These are phyloP conservation scores for Plicaturopsis crispa DNA, from an alignment of 768 basidiomycete species.

Conservation along the genomic window DNA sequence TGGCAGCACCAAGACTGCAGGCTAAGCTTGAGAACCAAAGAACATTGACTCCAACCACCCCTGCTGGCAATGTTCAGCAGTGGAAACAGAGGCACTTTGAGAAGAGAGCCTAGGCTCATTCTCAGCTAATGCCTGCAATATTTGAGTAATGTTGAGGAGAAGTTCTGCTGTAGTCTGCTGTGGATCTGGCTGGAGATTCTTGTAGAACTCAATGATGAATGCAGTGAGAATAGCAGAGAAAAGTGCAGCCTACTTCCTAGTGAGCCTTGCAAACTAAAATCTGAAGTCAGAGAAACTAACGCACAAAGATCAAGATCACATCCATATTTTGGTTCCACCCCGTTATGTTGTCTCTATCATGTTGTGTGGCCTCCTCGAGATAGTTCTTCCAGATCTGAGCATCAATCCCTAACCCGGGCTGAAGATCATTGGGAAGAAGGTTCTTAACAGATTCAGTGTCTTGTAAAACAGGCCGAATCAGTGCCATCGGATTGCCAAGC, in stretches of 20 bases:
- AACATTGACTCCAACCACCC: slow-evolving; percentile 9
- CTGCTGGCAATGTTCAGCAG: neutral
- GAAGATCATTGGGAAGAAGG: too few species aligned
- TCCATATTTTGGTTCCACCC: slow-evolving; percentile 4
- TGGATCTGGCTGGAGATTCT: slow-evolving; percentile 5
- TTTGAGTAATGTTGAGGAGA: slow-evolving; percentile 1
- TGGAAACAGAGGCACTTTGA: neutral
- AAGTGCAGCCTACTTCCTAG: slow-evolving; percentile 5
- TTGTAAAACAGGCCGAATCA: too few species aligned
- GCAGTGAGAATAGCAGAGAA: slow-evolving; percentile 9
- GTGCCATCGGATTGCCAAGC: neutral
- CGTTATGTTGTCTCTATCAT: slow-evolving; percentile 2
- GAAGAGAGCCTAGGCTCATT: neutral
- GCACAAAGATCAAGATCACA: slow-evolving; percentile 3
- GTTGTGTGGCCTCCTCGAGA: slow-evolving; percentile 4
- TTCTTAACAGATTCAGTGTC: too few species aligned
- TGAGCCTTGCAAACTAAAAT: neutral
- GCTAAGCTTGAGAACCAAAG: slow-evolving; percentile 14
- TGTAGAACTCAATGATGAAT: slow-evolving; percentile 8
- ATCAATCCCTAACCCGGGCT: neutral
- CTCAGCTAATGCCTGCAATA: neutral
- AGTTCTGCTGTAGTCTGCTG: slow-evolving; percentile 3
- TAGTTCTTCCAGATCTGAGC: slow-evolving; percentile 6
- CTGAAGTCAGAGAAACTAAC: neutral
- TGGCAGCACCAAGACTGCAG: slow-evolving; percentile 13